These are phyloP conservation scores for Verticillium alfalfae DNA, from an alignment of 2,329 filamentous ascomycete genomes.

Conservation along the genomic window DNA sequence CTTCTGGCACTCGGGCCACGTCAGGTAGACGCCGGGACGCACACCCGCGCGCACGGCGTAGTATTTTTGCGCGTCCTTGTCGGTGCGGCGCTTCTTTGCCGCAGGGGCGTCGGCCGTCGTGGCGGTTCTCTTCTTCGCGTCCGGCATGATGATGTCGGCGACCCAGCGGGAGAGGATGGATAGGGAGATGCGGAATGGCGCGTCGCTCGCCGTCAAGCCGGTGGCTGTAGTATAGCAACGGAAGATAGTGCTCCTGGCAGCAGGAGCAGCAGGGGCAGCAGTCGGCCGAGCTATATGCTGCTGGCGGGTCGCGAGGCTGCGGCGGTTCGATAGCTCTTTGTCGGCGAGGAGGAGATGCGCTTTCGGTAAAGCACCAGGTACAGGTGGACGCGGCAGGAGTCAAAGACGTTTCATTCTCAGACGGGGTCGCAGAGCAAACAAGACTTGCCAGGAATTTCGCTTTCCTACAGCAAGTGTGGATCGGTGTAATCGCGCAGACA, in stretches of 20 bases:
- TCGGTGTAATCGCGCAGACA: neutral
- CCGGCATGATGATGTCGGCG: conserved; percentile 5
- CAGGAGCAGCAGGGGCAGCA: neutral
- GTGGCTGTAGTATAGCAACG: neutral
- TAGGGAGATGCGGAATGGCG: neutral
- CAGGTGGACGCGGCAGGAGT: neutral
- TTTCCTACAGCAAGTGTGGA: neutral
- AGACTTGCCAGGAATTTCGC: neutral
- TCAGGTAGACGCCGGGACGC: conserved; percentile 55
- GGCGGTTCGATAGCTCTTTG: neutral
- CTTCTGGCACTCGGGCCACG: conserved; percentile 55
- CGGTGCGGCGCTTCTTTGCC: conserved; percentile 43
- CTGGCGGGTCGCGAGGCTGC: neutral
- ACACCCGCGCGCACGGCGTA: conserved; percentile 57
- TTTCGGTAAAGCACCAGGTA: neutral
- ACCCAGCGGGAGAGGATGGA: neutral
- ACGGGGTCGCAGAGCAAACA: neutral
- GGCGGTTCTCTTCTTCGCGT: conserved; percentile 4
- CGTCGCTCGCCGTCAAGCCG: neutral
- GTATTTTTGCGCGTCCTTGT: conserved; percentile 44
- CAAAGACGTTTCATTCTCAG: neutral
- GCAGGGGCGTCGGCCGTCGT: neutral
- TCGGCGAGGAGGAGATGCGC: neutral
- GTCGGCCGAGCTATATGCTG: neutral
- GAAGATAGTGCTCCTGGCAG: neutral